Evolutionary conservation across 345 rosid genomes (phyloP), one percentile per base, ranked within the genome.

Genomic region (Draba incana): DNA sequence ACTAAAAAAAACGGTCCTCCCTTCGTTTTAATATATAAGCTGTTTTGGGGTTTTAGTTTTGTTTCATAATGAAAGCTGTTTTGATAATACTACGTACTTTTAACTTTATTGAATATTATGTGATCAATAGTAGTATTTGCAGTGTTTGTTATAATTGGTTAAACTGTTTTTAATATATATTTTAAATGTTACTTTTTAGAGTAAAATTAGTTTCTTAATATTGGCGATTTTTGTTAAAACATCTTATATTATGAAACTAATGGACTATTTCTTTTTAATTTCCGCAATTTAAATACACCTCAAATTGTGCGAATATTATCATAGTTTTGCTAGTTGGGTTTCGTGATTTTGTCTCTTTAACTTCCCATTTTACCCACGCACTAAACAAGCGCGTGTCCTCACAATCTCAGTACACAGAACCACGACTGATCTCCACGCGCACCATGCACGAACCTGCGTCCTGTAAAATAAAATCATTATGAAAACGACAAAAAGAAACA

Each of bases 401-500:
- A 5, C 44, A 44, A 0, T 33, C 37, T 1, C 50, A 12, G 13
- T 4, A 16, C 8, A 27, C n/a, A 1, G 8, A 38, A 41, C 2
- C 46, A 45, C 66, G 61, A 46, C 5, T 75, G 75, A 14, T 46
- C 28, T 15, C 48, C 75, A 68, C 78, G 78, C 74, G n/a, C 69
- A 8, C 1, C 7, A 10, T 15, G 2, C 49, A 47, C 47, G 48
- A 43, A 24, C 11, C 15, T 41, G n/a, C n/a, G 6, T 59, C 13
- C 33, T 38, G 20, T 16, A 5, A 3, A 7, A 35, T 35, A 35
- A 58, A 35, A 47, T 50, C 25, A 68, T 47, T 54, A n/a, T 0
- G 66, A 75, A 69, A 75, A 69, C 65, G 79, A 75, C 75, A 75
- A 75, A 69, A 33, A 2, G 16, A 42, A 38, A 75, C 70, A 75